These are phyloP conservation scores for Coniochaeta hoffmannii DNA, from an alignment of 2,329 filamentous ascomycete genomes.

Conservation along the genomic window DNA sequence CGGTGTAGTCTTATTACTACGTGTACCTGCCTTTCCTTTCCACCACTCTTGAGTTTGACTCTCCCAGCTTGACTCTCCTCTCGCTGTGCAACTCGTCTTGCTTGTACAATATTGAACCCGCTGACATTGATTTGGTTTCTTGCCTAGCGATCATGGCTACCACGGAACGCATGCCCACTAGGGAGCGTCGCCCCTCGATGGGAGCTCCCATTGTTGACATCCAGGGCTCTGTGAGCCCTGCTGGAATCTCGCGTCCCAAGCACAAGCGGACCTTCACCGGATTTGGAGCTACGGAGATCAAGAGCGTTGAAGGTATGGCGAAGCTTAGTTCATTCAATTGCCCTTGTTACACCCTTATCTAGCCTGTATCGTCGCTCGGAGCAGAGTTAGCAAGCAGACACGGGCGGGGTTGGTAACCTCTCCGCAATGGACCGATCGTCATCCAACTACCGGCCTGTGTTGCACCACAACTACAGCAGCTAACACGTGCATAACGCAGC, in stretches of 20 bases:
- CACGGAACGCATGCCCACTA: conserved; percentile 36
- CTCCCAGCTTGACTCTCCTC: neutral
- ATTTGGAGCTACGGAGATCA: conserved; percentile 86
- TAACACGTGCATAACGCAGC: conserved; percentile 30
- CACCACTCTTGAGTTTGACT: neutral
- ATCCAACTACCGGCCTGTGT: neutral
- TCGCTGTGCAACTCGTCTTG: neutral
- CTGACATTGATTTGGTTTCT: neutral
- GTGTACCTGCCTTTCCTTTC: neutral
- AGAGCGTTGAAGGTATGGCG: conserved; percentile 73
- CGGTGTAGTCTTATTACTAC: neutral
- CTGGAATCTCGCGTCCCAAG: conserved; percentile 80
- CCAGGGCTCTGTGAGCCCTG: conserved; percentile 76
- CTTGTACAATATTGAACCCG: neutral
- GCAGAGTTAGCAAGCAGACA: too few species aligned
- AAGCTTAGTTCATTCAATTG: neutral
- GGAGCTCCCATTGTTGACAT: conserved; percentile 82
- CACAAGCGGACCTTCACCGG: conserved; percentile 97
- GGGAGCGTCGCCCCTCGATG: conserved; percentile 75
- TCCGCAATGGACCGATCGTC: neutral
- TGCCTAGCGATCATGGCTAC: conserved; percentile 18
- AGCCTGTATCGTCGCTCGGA: neutral
- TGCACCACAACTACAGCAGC: neutral
- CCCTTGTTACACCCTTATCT: neutral
- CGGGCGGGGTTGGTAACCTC: neutral